These are phyloP conservation scores for Eremothecium coryli DNA, from an alignment of 1,139 yeast species.

Conservation along the genomic window DNA sequence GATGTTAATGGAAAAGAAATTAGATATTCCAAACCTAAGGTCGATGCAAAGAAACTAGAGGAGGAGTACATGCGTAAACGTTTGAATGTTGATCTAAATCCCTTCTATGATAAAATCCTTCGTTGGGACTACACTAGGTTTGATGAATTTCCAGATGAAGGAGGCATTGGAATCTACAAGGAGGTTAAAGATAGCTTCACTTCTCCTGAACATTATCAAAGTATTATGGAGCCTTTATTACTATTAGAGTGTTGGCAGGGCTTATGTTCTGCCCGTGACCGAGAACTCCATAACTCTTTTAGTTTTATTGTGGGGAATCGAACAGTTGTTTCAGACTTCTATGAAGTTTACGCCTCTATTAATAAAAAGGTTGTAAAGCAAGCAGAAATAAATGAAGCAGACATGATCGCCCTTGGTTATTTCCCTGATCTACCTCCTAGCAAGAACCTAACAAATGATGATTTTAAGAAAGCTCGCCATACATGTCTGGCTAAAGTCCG, in stretches of 20 bases:
- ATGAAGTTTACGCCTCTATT: conserved; percentile 78
- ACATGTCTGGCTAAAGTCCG: conserved; percentile 70
- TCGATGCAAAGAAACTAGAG: conserved; percentile 45
- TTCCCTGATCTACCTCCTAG: conserved; percentile 30
- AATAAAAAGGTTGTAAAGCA: conserved; percentile 44
- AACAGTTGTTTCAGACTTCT: conserved; percentile 75
- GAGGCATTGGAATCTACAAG: conserved; percentile 32
- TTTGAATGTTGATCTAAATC: conserved; percentile 66
- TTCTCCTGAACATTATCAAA: conserved; percentile 54
- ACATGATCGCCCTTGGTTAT: conserved; percentile 60
- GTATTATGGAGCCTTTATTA: conserved; percentile 67
- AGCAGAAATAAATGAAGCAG: conserved; percentile 60
- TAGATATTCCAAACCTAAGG: conserved; percentile 16
- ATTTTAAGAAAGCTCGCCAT: conserved; percentile 24
- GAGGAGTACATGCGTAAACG: conserved; percentile 75
- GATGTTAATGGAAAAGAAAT: conserved; percentile 28
- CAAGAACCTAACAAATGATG: conserved; percentile 19
- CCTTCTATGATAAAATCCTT: conserved; percentile 60
- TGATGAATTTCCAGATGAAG: conserved; percentile 51
- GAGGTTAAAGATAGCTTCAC: conserved; percentile 39
- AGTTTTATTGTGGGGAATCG: conserved; percentile 66
- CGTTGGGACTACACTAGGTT: conserved; percentile 65
- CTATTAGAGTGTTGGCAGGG: conserved; percentile 94
- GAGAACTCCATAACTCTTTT: conserved; percentile 58
- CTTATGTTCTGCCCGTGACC: conserved; percentile 60